Evolutionary conservation across 805 yeast species (phyloP), one percentile per base, ranked within the genome.

Genomic region (Barnettozyma siamensis): DNA sequence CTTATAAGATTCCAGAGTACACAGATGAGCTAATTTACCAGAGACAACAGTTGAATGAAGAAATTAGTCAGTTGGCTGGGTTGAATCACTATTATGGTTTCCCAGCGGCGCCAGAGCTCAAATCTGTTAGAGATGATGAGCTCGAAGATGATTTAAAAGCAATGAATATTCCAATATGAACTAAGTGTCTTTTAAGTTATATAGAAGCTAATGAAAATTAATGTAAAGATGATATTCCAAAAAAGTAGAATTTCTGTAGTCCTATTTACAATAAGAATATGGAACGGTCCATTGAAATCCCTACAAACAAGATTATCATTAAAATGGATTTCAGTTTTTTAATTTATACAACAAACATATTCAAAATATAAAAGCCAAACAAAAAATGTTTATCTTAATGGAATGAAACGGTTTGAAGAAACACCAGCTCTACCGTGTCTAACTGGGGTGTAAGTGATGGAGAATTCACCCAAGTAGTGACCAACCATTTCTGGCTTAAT

Each of bases 401-500:
- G 88, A 66, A 80, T 79, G 81, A 83, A 83, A 72, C 85, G 73
- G 59, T 57, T 72, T 72, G 74, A 66, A 72, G 84, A 73, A 73
- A 84, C 76, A 66, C 75, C 95, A 64, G 94, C 89, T 79, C 93
- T 83, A 83, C 97, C 97, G 81, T 94, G 99, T 81, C 95, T 88
- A 71, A 91, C 97, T 70, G 99, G 99, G 73, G 95, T 86, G 82
- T 93, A 93, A 64, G 99, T 79, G 76, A 93, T 93, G 66, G 99
- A 91, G 88, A 93, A 93, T 80, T 93, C 99, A 78, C 97, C 99
- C 66, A 93, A 86, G 94, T 93, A 93, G 85, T 91, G 96, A 71
- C 99, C 98, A 70, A 91, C 89, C 99, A 93, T 93, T 80, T 93
- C 99, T 67, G 99, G 96, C 74, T 78, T 88, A 76, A 93, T 77